Base-by-base conservation (phyloP, 495 filamentous ascomycete genomes). In the Aspergillus carlsbadensis region DNA sequence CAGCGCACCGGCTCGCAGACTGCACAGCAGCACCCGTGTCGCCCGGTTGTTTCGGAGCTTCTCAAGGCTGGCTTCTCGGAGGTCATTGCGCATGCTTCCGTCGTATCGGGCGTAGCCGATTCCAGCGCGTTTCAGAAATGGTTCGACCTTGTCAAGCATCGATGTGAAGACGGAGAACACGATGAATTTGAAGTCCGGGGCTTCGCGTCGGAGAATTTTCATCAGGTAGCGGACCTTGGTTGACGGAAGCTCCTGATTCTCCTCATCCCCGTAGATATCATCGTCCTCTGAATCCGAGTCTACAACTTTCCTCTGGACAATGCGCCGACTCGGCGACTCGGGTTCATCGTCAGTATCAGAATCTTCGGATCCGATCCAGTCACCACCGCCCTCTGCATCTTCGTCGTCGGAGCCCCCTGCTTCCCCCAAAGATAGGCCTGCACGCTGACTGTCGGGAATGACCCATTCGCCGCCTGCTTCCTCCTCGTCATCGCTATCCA, bases 91-190 rank as follows among this genome's bases (percentile, higher is more conserved):
- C 94, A 98, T 98, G 62, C 84, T 86, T 56, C 94, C 94, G 70
- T 98, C 94, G 77, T 98, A 98, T 7, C 94, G 86, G 7, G 89
- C 88, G 66, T 86, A 93, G 56, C 78, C 81, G 62, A 95, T 84
- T 22, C 84, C 84, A 18, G 88, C 84, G 29, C 81, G 73, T 17
- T 81, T 77, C 24, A 98, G 76, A 77, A 97, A 96, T 14, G 94
- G 94, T 68, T 98, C 91, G 61, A 98, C 84, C 52, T 97, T 87
- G 75, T 98, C 90, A 44, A 98, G 84, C 94, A 98, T 97, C 6
- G 90, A 92, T 2, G 94, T 98, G 71, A 96, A 96, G 64, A 97
- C 89, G 3, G 91, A 96, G 73, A 98, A 98, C 57, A 98, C 91
- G 68, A 98, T 98, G 69, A 94, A 94, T 69, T 98, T 98, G 78